Evolutionary conservation across 768 basidiomycete species (phyloP).

Genomic region (Lepiota venenata): DNA sequence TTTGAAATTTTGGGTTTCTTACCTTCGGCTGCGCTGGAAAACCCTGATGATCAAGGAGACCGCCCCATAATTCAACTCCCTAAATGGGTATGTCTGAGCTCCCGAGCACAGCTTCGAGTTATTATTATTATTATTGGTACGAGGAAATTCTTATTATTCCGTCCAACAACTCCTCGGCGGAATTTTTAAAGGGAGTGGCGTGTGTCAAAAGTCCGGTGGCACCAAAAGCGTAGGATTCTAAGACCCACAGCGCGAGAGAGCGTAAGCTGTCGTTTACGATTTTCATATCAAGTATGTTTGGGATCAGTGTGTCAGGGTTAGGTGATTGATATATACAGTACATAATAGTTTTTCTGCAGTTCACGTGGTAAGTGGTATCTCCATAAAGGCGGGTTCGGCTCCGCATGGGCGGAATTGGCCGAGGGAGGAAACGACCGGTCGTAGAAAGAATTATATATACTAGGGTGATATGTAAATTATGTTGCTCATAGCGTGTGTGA

Average conservation of each 20-base stretch:
- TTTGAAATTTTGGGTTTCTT: neutral
- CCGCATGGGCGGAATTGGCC: neutral
- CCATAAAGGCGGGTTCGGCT: neutral
- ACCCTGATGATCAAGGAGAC: neutral
- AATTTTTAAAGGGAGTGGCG: too few relatives aligned
- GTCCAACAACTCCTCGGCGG: too few relatives aligned
- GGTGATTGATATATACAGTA: neutral
- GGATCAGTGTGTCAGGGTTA: neutral
- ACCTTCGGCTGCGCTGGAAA: neutral
- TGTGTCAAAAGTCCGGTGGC: too few relatives aligned
- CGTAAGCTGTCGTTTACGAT: too few relatives aligned
- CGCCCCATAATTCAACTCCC: too few relatives aligned
- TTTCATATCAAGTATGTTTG: too few relatives aligned
- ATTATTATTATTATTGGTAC: too few relatives aligned
- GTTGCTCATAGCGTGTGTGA: neutral
- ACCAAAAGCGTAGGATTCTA: too few relatives aligned
- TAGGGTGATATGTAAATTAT: neutral
- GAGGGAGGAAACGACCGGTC: neutral
- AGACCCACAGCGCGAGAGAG: too few relatives aligned
- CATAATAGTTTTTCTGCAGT: neutral
- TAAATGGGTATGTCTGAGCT: too few relatives aligned
- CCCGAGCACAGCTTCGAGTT: too few relatives aligned
- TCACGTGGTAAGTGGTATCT: neutral
- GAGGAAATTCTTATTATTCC: too few relatives aligned
- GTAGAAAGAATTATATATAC: neutral